A percentile compares a stretch with the other conserved stretches of the same genome.
These are phyloP conservation scores for Gracilaria gracilis DNA, from an alignment of 23 red algal species.

Conservation along the genomic window DNA sequence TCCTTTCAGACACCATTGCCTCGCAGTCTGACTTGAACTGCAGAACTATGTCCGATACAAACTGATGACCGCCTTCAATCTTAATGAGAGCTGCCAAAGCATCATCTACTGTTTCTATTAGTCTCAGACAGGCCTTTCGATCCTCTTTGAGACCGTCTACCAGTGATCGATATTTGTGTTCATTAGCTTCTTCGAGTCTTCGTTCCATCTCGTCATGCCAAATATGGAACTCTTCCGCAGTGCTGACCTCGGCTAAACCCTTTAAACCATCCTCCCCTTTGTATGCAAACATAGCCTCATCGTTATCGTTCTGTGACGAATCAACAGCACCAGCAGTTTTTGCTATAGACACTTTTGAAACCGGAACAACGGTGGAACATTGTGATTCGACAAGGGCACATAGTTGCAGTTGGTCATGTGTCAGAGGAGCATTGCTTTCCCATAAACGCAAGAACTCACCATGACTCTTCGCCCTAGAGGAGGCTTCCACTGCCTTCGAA, in stretches of 20 bases:
- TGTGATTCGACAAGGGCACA: slow-evolving; percentile 52
- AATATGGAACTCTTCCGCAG: slow-evolving; percentile 67
- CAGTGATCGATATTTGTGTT: slow-evolving; percentile 71
- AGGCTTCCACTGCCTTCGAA: slow-evolving; percentile 18
- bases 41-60: slow-evolving; percentile 34
- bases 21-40: slow-evolving; percentile 72
- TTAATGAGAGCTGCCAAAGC: slow-evolving; percentile 41
- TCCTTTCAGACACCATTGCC: slow-evolving; percentile 73
- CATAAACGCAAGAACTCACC: slow-evolving; percentile 80
- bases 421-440: slow-evolving; percentile 77
- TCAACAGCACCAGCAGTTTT: background rate
- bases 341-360: background rate
- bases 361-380: background rate
- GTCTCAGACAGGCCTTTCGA: slow-evolving; percentile 21
- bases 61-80: slow-evolving; percentile 33
- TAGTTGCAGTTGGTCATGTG: slow-evolving; percentile 56
- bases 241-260: slow-evolving; percentile 48
- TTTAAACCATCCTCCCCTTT: slow-evolving; percentile 58
- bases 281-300: slow-evolving; percentile 17
- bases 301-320: background rate
- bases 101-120: slow-evolving; percentile 15
- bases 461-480: slow-evolving; percentile 55
- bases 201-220: slow-evolving; percentile 79
- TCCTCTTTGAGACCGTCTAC: slow-evolving; percentile 46
- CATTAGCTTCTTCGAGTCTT: slow-evolving; percentile 73